Evolutionary conservation across 202 grass and related monocot genomes (phyloP).

Genomic region (Zoysia matrella): DNA sequence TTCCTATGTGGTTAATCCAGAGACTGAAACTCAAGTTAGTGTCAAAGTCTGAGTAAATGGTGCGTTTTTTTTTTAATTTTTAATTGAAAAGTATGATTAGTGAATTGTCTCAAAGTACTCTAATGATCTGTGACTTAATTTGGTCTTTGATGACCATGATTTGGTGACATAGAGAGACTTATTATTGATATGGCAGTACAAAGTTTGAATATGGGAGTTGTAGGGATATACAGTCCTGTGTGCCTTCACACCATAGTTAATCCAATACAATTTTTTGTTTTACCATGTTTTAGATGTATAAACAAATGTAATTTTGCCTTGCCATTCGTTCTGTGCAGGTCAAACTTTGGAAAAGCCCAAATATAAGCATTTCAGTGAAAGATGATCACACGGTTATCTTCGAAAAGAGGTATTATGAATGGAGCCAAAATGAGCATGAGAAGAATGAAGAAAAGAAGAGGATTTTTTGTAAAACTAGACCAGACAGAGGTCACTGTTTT

Average conservation of each 20-base stretch:
- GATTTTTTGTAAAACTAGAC: background rate
- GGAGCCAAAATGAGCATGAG: background rate
- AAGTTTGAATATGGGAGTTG: background rate
- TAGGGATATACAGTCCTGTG: background rate
- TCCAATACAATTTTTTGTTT: background rate
- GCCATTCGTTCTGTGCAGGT: background rate
- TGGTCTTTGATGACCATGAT: background rate
- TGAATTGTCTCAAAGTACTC: background rate
- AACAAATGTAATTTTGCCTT: background rate
- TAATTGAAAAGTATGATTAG: background rate
- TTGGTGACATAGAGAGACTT: background rate
- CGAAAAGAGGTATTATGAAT: background rate
- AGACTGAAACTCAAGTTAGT: too few relatives aligned
- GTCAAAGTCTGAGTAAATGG: too few relatives aligned
- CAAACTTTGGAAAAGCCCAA: background rate
- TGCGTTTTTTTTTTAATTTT: too few relatives aligned
- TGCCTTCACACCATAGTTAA: background rate
- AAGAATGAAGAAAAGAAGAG: too few relatives aligned
- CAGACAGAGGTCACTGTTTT: constrained; percentile 10
- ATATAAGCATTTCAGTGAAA: background rate
- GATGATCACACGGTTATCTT: background rate
- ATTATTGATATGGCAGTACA: background rate
- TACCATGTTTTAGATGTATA: background rate
- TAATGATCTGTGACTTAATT: background rate
- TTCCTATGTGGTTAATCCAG: too few relatives aligned